These are phyloP conservation scores for Ogataea salicorniae DNA, from an alignment of 805 yeast genomes.

Conservation along the genomic window DNA sequence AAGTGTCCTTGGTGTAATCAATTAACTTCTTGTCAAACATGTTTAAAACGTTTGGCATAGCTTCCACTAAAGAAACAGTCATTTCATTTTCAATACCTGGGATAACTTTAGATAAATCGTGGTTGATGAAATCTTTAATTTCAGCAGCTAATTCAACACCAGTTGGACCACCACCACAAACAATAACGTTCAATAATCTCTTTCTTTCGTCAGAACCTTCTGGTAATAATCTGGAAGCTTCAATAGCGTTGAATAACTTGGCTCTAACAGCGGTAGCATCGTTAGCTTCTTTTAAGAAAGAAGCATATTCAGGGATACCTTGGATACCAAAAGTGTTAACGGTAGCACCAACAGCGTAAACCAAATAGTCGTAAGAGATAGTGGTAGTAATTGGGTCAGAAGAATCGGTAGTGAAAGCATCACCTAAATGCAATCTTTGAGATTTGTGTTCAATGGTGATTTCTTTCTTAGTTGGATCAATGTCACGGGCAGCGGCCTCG, in stretches of 20 bases:
- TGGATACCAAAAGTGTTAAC: conserved; percentile 94
- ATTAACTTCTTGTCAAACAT: conserved; percentile 66
- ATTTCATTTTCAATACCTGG: conserved; percentile 81
- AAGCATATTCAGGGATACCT: conserved; percentile 85
- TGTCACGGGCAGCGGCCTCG: conserved; percentile 85
- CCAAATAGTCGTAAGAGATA: conserved; percentile 72
- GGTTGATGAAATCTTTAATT: conserved; percentile 87
- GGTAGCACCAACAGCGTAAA: conserved; percentile 92
- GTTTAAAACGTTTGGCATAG: conserved; percentile 80
- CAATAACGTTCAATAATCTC: conserved; percentile 80
- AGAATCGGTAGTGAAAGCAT: conserved; percentile 43
- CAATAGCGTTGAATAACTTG: conserved; percentile 80
- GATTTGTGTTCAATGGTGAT: conserved; percentile 56
- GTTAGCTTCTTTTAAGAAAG: conserved; percentile 83
- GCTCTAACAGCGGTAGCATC: conserved; percentile 83
- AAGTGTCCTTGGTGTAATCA: conserved; percentile 74
- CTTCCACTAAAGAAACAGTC: conserved; percentile 82
- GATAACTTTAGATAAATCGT: conserved; percentile 84
- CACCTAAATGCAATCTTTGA: conserved; percentile 50
- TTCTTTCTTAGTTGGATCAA: conserved; percentile 67
- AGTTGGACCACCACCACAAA: conserved; percentile 98
- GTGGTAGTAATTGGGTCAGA: conserved; percentile 39
- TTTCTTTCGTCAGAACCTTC: conserved; percentile 68
- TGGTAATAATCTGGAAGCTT: conserved; percentile 80
- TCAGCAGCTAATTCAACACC: conserved; percentile 98